Conservation (phyloP, 441 rosid species). For the Kokia cookei region DNA sequence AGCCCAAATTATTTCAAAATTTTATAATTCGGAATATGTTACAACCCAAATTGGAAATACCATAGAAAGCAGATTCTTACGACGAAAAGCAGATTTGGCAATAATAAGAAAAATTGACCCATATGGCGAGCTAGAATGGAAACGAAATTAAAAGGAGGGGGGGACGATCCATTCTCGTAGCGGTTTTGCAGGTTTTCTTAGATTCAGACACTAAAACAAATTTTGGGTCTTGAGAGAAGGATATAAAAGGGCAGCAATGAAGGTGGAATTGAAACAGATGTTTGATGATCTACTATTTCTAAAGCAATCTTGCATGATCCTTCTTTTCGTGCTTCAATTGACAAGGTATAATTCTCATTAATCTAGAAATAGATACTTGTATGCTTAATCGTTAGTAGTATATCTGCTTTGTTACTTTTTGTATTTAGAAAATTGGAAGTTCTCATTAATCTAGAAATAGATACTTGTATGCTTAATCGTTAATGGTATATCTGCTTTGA, state of each 20-base stretch:
- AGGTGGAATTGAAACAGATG: conserved; percentile 60
- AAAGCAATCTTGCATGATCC: conserved; percentile 49
- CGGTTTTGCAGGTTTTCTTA: neutral
- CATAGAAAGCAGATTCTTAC: too few species aligned
- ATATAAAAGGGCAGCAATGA: conserved; percentile 35
- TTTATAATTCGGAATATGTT: too few species aligned
- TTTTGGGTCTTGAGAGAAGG: neutral
- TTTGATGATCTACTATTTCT: conserved; percentile 54
- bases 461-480: neutral
- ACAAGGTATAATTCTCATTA: conserved; percentile 34
- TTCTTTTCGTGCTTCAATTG: conserved; percentile 41
- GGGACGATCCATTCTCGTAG: neutral
- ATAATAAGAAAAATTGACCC: neutral
- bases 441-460: neutral
- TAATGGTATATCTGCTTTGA: neutral
- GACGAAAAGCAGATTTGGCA: neutral
- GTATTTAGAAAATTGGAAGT: neutral
- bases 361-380: neutral
- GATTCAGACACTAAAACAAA: conserved; percentile 1
- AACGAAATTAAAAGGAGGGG: neutral
- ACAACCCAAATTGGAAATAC: too few species aligned
- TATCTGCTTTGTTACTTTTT: neutral
- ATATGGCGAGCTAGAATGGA: neutral
- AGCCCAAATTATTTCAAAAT: too few species aligned
- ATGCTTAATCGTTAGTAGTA: neutral